A percentile compares a stretch with the other conserved stretches of the same genome.
These are phyloP conservation scores for Cercophora newfieldiana DNA, from an alignment of 495 filamentous ascomycete species.

Conservation along the genomic window DNA sequence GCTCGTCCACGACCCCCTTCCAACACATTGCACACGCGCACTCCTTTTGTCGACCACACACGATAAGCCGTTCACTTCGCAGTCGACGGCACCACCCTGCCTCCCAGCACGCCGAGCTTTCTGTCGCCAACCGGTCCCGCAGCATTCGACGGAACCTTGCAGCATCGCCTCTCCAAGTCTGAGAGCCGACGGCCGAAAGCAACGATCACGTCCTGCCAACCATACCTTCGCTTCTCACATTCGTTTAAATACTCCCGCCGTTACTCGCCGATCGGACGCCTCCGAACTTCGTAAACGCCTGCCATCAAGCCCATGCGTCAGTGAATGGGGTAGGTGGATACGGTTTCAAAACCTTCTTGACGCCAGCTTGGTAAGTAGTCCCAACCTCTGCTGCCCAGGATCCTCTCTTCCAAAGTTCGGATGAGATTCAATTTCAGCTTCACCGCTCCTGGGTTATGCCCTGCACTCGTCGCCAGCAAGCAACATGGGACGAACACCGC, in stretches of 20 bases:
- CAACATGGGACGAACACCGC: neutral
- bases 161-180: slow-evolving; percentile 23
- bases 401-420: neutral
- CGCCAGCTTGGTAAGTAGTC: neutral
- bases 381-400: slow-evolving; percentile 7
- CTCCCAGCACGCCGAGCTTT: neutral
- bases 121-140: slow-evolving; percentile 19
- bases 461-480: neutral
- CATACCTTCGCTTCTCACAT: neutral
- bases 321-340: slow-evolving; percentile 21
- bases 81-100: neutral
- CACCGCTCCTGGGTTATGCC: neutral
- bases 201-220: neutral
- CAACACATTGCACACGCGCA: slow-evolving; percentile 2
- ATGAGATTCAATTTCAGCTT: neutral
- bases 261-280: neutral
- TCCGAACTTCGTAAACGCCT: neutral
- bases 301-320: slow-evolving; percentile 1
- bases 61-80: neutral
- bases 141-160: slow-evolving; percentile 27
- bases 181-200: neutral
- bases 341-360: slow-evolving; percentile 16
- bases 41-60: neutral
- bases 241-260: neutral
- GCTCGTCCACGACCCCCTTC: slow-evolving; percentile 14